These are phyloP conservation scores for Phytophthora pistaciae DNA, from an alignment of 352 stramenopile genomes.

Conservation along the genomic window DNA sequence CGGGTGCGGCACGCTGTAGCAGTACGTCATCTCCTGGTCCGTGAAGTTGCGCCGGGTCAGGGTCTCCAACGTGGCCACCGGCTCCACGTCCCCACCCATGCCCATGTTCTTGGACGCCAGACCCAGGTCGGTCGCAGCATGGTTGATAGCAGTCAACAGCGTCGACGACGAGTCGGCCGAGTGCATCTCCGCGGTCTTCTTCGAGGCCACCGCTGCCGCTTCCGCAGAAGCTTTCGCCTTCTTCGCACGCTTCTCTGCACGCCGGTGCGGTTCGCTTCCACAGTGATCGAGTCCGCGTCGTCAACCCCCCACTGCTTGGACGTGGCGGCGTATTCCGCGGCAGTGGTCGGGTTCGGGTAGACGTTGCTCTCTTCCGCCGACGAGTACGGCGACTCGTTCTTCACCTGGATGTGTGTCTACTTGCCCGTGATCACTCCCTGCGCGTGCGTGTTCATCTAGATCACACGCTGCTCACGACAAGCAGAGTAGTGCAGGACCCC, in stretches of 20 bases:
- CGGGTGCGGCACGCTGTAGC: conserved; percentile 79
- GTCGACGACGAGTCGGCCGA: conserved; percentile 45
- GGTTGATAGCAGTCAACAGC: conserved; percentile 65
- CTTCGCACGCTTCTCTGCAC: conserved; percentile 53
- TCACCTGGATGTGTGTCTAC: no score
- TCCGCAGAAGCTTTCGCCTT: conserved; percentile 50
- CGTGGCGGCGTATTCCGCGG: conserved; percentile 73
- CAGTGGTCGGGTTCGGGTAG: no score
- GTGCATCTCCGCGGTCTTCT: conserved; percentile 25
- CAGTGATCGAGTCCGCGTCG: conserved; percentile 43
- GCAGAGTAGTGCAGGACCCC: no score
- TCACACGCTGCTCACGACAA: no score
- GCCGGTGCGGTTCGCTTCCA: conserved; percentile 38
- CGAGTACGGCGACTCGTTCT: no score
- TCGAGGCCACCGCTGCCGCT: conserved; percentile 5
- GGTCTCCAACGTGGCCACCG: conserved; percentile 85
- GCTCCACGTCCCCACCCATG: conserved; percentile 87
- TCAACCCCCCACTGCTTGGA: conserved; percentile 81
- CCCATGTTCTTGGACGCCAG: conserved; percentile 63
- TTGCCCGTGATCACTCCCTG: no score
- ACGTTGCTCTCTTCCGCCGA: no score
- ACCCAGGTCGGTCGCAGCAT: conserved; percentile 56
- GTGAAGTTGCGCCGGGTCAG: conserved; percentile 90
- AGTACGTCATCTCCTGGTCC: conserved; percentile 88
- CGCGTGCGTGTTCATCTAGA: no score